Evolutionary conservation across 352 stramenopile species (phyloP).

Genomic region (Phytopythium montanum): DNA sequence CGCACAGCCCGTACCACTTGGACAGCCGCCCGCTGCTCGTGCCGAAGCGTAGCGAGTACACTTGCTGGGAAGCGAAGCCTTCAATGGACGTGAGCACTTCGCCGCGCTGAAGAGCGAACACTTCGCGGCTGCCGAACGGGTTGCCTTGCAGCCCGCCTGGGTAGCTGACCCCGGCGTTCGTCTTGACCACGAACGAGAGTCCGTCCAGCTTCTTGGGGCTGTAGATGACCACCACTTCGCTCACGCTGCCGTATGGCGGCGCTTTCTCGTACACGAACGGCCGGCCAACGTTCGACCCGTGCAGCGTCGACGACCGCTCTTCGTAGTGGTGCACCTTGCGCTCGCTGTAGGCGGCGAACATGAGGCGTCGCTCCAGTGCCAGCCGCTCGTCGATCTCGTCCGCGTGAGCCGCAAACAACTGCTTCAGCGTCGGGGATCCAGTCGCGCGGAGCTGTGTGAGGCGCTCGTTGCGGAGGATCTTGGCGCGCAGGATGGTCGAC

Average conservation of each 20-base stretch:
- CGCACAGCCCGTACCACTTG: conserved; percentile 74
- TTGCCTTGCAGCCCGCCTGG: conserved; percentile 62
- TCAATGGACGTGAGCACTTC: conserved; percentile 65
- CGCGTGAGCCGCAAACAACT: conserved; percentile 62
- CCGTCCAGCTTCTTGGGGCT: conserved; percentile 70
- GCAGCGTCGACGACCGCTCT: conserved; percentile 47
- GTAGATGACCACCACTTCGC: conserved; percentile 56
- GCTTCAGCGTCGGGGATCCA: conserved; percentile 65
- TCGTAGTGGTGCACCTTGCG: conserved; percentile 63
- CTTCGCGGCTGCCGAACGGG: conserved; percentile 60
- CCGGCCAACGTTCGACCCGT: conserved; percentile 32
- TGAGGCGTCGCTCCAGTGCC: conserved; percentile 67
- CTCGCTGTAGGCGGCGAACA: conserved; percentile 70
- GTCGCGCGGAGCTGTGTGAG: conserved; percentile 34
- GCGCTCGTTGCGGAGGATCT: conserved; percentile 17
- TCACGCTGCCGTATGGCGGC: conserved; percentile 62
- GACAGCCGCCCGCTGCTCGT: conserved; percentile 54
- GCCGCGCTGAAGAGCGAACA: conserved; percentile 46
- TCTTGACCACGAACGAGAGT: conserved; percentile 56
- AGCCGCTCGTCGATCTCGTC: conserved; percentile 48
- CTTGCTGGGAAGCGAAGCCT: conserved; percentile 66
- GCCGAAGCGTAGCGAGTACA: conserved; percentile 63
- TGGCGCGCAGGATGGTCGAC: conserved; percentile 21
- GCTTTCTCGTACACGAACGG: conserved; percentile 62
- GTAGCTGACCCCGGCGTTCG: conserved; percentile 32